Percentiles rank a stretch among this genome's conserved stretches.
Evolutionary conservation across 2,329 filamentous ascomycete species (phyloP).

Genomic region (Sporothrix globosa): DNA sequence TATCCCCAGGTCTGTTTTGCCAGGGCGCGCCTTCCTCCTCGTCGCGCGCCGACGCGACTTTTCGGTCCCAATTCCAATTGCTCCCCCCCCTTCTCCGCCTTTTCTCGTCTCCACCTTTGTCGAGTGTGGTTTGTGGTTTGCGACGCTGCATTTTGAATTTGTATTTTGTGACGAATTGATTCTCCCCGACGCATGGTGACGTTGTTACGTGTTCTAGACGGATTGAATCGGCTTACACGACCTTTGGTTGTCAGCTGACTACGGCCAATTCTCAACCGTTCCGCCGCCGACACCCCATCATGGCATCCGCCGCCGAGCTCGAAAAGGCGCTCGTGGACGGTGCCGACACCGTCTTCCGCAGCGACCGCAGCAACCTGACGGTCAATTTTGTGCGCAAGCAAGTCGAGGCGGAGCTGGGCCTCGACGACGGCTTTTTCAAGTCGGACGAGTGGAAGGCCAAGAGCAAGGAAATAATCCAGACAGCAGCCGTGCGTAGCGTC

Average conservation of each 20-base stretch:
- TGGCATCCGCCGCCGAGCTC: constrained; percentile 38
- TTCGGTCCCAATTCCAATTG: not conserved
- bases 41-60: constrained; percentile 22
- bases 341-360: constrained; percentile 52
- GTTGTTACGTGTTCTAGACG: not conserved
- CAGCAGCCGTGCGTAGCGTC: constrained; percentile 55
- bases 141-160: not conserved
- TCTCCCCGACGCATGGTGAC: too few species aligned
- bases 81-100: constrained; percentile 7
- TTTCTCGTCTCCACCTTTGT: constrained; percentile 5
- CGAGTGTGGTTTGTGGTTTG: constrained; percentile 3
- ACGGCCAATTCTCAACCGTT: not conserved
- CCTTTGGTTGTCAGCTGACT: too few species aligned
- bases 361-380: constrained; percentile 53
- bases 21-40: not conserved
- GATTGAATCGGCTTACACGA: too few species aligned
- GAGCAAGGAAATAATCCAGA: constrained; percentile 62
- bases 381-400: constrained; percentile 61
- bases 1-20: constrained; percentile 18
- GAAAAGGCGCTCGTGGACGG: constrained; percentile 53
- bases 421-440: constrained; percentile 57
- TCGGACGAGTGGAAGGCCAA: constrained; percentile 58
- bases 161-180: not conserved
- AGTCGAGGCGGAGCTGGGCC: constrained; percentile 53
- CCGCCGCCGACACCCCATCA: not conserved